Conservation (phyloP, 2,329 filamentous ascomycete genomes). For the Lachnellula occidentalis region DNA sequence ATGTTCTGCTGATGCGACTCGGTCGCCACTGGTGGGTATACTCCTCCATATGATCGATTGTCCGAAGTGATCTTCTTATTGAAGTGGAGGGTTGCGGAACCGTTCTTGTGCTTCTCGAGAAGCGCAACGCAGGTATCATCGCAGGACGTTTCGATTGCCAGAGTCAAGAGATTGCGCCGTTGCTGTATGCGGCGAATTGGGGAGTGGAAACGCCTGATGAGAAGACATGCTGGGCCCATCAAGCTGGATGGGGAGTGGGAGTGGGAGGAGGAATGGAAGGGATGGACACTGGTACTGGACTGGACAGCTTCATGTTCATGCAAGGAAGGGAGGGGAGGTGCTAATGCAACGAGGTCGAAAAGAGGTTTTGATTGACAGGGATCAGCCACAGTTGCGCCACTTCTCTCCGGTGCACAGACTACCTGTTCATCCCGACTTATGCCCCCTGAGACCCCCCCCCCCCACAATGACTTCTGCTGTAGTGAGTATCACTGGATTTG, state of each 20-base stretch:
- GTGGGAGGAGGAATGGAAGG: not conserved
- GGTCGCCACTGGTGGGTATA: conserved; percentile 73
- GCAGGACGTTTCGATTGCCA: conserved; percentile 81
- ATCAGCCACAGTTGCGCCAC: not conserved
- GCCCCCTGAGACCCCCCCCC: no score
- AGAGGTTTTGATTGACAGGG: not conserved
- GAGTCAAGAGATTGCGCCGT: conserved; percentile 43
- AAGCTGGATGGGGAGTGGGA: conserved; percentile 14
- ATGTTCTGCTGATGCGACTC: conserved; percentile 70
- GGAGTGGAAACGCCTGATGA: conserved; percentile 18
- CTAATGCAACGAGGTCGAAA: not conserved
- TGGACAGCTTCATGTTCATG: not conserved
- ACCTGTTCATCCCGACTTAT: no score
- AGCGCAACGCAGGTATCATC: conserved; percentile 91
- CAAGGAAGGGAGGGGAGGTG: not conserved
- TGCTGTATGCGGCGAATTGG: conserved; percentile 2
- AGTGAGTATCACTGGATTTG: no score
- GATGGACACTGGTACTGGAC: no score
- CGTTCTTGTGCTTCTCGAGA: conserved; percentile 49
- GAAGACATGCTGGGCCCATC: conserved; percentile 27
- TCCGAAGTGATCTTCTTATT: conserved; percentile 78
- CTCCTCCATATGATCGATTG: conserved; percentile 67
- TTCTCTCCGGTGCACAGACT: no score
- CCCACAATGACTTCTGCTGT: no score
- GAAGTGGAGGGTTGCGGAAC: conserved; percentile 59